A percentile compares a stretch with the other conserved stretches of the same genome.
phyloP scores from a whole-genome alignment of 768 basidiomycete genomes.

The Lactarius vividus region DNA sequence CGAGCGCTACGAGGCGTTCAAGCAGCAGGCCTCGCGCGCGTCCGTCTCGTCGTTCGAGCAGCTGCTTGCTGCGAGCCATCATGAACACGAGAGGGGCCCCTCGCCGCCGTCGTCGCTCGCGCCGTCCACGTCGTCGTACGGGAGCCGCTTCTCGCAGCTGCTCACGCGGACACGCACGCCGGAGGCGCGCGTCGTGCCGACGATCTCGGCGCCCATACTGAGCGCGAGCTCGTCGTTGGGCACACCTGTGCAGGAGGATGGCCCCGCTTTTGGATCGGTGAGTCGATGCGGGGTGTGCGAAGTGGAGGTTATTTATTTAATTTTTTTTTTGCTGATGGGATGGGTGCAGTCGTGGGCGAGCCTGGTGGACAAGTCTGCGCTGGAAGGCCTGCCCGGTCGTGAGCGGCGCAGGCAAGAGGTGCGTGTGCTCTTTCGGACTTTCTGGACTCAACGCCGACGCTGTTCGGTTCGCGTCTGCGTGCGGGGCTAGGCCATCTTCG shows the following conservation, averaged over 20 bases:
- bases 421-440: slow-evolving; percentile 15
- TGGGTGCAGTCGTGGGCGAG: slow-evolving; percentile 81
- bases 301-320: too few relatives aligned
- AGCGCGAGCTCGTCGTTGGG: slow-evolving; percentile 43
- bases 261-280: slow-evolving; percentile 69
- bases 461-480: not conserved
- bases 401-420: slow-evolving; percentile 92
- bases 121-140: slow-evolving; percentile 6
- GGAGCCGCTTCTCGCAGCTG: slow-evolving; percentile 45
- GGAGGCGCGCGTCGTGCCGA: slow-evolving; percentile 44
- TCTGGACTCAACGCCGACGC: not conserved
- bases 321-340: not conserved
- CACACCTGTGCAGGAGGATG: slow-evolving; percentile 42
- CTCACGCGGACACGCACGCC: slow-evolving; percentile 62
- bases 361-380: slow-evolving; percentile 77
- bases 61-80: slow-evolving; percentile 30
- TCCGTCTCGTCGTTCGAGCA: slow-evolving; percentile 64
- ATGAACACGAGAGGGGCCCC: slow-evolving; percentile 30
- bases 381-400: slow-evolving; percentile 71
- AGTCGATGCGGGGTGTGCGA: slow-evolving; percentile 28
- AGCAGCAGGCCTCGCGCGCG: slow-evolving; percentile 51
- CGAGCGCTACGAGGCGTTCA: slow-evolving; percentile 85
- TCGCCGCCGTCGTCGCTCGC: not conserved
- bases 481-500: slow-evolving; percentile 76
- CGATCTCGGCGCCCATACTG: slow-evolving; percentile 69